These are phyloP conservation scores for Xerocomellus amylosporus DNA, from an alignment of 768 basidiomycete genomes.

Conservation along the genomic window DNA sequence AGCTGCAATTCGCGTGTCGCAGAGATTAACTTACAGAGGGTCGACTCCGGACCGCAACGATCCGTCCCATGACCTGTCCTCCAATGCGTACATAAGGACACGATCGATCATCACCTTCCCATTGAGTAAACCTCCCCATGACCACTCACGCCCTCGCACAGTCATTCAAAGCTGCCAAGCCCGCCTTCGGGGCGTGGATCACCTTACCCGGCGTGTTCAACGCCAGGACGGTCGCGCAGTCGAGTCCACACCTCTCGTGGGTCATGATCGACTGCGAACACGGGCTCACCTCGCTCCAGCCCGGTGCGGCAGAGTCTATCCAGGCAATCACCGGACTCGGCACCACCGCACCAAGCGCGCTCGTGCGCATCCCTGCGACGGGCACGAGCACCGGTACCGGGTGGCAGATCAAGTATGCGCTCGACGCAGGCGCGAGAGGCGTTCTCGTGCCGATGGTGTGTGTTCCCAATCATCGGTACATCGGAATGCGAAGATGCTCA, in stretches of 20 bases:
- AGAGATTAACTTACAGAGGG: no score
- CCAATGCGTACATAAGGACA: constrained; percentile 1
- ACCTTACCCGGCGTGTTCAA: constrained; percentile 57
- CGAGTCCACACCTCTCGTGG: constrained; percentile 59
- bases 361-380: constrained; percentile 65
- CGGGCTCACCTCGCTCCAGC: constrained; percentile 53
- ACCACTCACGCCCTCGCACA: constrained; percentile 52
- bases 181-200: constrained; percentile 68
- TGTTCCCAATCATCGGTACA: background rate
- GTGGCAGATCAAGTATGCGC: constrained; percentile 72
- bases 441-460: constrained; percentile 66
- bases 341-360: constrained; percentile 44
- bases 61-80: no score
- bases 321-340: constrained; percentile 51
- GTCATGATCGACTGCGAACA: constrained; percentile 69
- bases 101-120: no score
- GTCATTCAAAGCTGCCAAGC: constrained; percentile 51
- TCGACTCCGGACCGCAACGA: no score
- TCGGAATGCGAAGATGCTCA: background rate
- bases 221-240: constrained; percentile 56
- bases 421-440: constrained; percentile 66
- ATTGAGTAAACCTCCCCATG: constrained; percentile 40
- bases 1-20: no score
- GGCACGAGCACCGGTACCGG: constrained; percentile 51
- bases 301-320: constrained; percentile 55